Conservation (phyloP, 2,329 filamentous ascomycete species). For the Calycina herbarum region DNA sequence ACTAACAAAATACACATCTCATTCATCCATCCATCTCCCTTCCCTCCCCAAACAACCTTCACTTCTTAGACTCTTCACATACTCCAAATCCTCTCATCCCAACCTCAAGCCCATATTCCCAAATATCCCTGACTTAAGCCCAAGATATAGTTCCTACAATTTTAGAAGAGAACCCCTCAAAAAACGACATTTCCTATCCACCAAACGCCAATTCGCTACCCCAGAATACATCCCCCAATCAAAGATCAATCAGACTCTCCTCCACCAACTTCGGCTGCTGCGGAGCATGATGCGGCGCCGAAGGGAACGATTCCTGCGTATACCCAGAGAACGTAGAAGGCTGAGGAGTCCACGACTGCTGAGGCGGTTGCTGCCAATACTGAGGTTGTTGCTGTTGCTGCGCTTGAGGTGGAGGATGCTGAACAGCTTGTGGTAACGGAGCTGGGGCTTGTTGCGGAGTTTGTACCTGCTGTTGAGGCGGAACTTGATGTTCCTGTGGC, state of each 20-base stretch:
- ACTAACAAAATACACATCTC: neutral
- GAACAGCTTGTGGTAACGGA: slow-evolving; percentile 31
- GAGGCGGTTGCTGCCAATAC: slow-evolving; percentile 50
- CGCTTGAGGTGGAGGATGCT: slow-evolving; percentile 32
- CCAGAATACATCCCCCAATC: slow-evolving; percentile 63
- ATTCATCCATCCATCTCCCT: neutral
- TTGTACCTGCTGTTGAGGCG: slow-evolving; percentile 36
- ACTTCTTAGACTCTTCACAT: neutral
- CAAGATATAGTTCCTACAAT: slow-evolving; percentile 4
- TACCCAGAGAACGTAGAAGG: slow-evolving; percentile 49
- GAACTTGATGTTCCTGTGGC: slow-evolving; percentile 33
- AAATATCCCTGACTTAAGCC: neutral
- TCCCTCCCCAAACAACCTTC: neutral
- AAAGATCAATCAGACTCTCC: slow-evolving; percentile 80
- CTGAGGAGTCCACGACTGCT: slow-evolving; percentile 42
- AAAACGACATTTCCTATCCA: neutral
- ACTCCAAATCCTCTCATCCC: neutral
- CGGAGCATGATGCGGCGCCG: slow-evolving; percentile 60
- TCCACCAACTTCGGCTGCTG: slow-evolving; percentile 51
- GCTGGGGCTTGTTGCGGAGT: slow-evolving; percentile 17
- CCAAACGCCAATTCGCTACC: slow-evolving; percentile 24
- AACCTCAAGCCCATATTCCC: neutral
- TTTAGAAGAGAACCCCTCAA: neutral
- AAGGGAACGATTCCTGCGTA: slow-evolving; percentile 63
- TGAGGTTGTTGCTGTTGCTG: slow-evolving; percentile 41